A percentile compares a stretch with the other conserved stretches of the same genome.
Evolutionary conservation across 2,329 filamentous ascomycete species (phyloP).

Genomic region (Cladobotryum mycophilum): DNA sequence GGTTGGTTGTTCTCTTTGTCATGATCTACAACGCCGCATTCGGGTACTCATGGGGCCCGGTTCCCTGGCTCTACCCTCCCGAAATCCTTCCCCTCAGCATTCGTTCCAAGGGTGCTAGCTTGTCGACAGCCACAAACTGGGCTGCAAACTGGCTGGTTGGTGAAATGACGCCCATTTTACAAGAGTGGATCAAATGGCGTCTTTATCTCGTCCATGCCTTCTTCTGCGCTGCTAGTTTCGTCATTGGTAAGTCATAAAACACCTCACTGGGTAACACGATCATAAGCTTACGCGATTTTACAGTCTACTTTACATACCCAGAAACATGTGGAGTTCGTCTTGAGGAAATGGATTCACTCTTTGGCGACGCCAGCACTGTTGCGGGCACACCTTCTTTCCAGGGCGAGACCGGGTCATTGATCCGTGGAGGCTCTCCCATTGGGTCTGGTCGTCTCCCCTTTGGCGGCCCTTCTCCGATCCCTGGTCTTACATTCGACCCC

Average conservation of each 20-base stretch:
- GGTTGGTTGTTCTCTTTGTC: conserved; percentile 84
- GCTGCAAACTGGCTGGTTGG: conserved; percentile 97
- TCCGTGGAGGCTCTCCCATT: conserved; percentile 65
- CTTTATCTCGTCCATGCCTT: conserved; percentile 94
- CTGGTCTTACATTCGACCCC: conserved; percentile 78
- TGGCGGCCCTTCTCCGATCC: conserved; percentile 63
- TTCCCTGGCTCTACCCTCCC: conserved; percentile 97
- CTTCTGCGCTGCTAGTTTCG: conserved; percentile 91
- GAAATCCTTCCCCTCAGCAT: conserved; percentile 96
- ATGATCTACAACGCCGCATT: conserved; percentile 99
- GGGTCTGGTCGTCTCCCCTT: conserved; percentile 62
- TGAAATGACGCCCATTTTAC: conserved; percentile 87
- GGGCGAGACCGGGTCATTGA: conserved; percentile 71
- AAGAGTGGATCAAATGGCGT: conserved; percentile 88
- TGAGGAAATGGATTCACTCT: conserved; percentile 93
- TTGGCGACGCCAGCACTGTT: conserved; percentile 84
- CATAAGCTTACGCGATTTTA: conserved; percentile 2
- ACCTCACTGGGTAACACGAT: background rate
- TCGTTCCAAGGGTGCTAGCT: conserved; percentile 89
- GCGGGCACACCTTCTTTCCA: conserved; percentile 70
- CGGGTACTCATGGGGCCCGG: conserved; percentile 90
- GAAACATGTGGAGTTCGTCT: conserved; percentile 92
- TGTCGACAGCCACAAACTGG: conserved; percentile 97
- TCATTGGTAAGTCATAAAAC: conserved; percentile 71
- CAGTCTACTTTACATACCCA: conserved; percentile 96